A percentile compares a stretch with the other conserved stretches of the same genome.
Evolutionary conservation across 108 stramenopile species (phyloP).

Genomic region (Nannochloropsis oceanica): DNA sequence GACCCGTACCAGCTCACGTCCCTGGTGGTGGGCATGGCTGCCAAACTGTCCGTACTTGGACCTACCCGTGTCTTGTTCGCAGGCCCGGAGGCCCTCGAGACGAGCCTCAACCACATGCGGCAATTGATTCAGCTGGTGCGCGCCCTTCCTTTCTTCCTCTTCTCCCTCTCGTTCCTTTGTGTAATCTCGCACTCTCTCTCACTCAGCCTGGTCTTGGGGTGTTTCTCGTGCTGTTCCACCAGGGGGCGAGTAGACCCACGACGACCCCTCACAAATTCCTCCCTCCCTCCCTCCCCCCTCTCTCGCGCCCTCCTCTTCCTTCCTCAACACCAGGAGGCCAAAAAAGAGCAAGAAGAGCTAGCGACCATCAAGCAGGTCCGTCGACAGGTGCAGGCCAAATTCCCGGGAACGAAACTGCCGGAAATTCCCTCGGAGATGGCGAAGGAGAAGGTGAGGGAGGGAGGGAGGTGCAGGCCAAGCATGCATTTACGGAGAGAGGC

Average conservation of each 20-base stretch:
- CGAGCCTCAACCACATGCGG: neutral
- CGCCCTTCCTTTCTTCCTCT: neutral
- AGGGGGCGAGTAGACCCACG: too few species aligned
- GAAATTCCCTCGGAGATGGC: neutral
- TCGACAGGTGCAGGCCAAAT: neutral
- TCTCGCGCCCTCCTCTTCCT: too few species aligned
- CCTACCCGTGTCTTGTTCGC: neutral
- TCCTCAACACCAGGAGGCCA: too few species aligned
- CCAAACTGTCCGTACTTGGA: neutral
- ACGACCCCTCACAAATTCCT: too few species aligned
- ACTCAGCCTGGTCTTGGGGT: too few species aligned
- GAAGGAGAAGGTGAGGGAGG: neutral
- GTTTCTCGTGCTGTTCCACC: too few species aligned
- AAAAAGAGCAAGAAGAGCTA: neutral
- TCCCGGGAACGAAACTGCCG: neutral
- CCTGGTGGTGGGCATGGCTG: neutral
- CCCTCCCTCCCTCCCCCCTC: too few species aligned
- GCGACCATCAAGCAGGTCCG: neutral
- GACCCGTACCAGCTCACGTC: neutral
- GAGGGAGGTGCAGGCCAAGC: neutral
- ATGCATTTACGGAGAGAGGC: neutral
- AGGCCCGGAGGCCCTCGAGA: neutral
- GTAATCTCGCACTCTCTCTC: too few species aligned
- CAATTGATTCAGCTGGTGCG: neutral
- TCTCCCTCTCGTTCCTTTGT: neutral